Base-by-base conservation (phyloP, 257 asterid species). In the Dorcoceras hygrometricum region DNA sequence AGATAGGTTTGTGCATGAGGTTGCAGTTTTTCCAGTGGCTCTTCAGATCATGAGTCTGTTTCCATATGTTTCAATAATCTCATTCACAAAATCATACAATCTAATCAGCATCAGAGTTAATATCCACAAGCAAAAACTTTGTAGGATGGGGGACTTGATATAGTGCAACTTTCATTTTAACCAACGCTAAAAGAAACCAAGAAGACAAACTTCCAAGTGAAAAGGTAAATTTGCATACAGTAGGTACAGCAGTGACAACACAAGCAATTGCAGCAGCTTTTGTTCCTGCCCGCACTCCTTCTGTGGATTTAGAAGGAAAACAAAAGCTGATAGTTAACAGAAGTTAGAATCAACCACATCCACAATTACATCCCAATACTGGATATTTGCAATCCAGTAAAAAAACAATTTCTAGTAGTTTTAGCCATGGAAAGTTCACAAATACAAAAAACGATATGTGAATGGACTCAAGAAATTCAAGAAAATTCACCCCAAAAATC, bases 261-360 rank as follows among this genome's bases (percentile, higher is more conserved):
- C 77, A 67, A 5, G 87, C 75, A 71, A 79, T 62, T 32, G 78
- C 84, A 60, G 82, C 87, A 57, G 87, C 87, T 63, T 82, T 82
- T 57, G 67, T 68, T 61, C 87, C 87, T 4, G 67, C 84, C 27
- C 80, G 84, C 50, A 79, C 80, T 59, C 87, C 87, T 59, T 76
- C 87, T 82, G 80, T 82, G 66, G 64, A 57, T 34, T 62, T 46
- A 19, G 19, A 53, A 36, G 3, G 12, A 11, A 12, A 39, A 39
- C 3, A 3, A 39, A 39, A 2, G 50, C 50, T n/a, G 6, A 39
- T 39, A 39, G n/a, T 1, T 10, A 39, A 39, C 50, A 39, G n/a
- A 39, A 39, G 50, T 12, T 12, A 39, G n/a, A 18, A 39, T 39
- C n/a, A 10, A 5, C 50, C n/a, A 39, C 50, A 12, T 39, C n/a